Percentiles rank a stretch among this genome's conserved stretches.
Evolutionary conservation across 2,329 filamentous ascomycete species (phyloP).

Genomic region (Hypoxylon sp.): DNA sequence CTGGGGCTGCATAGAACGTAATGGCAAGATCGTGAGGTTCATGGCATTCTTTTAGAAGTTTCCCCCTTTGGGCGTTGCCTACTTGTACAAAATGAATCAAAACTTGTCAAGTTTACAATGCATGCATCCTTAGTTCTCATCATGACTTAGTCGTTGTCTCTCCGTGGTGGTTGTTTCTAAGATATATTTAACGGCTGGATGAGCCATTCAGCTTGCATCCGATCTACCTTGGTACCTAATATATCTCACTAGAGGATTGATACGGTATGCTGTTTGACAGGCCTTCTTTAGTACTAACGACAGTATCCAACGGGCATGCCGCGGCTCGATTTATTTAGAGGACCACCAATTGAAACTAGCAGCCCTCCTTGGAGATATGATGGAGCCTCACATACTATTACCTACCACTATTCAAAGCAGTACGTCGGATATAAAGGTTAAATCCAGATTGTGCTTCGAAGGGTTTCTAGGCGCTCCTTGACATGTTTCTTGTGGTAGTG

Average conservation of each 20-base stretch:
- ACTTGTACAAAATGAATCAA: conserved; percentile 51
- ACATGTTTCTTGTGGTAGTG: neutral
- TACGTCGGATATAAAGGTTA: neutral
- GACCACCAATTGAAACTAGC: neutral
- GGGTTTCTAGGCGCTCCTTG: neutral
- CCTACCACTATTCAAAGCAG: neutral
- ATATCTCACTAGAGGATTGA: neutral
- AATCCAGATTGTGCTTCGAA: neutral
- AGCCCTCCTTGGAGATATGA: neutral
- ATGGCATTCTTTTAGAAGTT: conserved; percentile 50
- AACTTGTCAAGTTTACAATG: conserved; percentile 46
- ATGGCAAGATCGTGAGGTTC: conserved; percentile 48
- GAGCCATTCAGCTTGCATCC: neutral
- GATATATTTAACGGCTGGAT: neutral
- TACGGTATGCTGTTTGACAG: neutral
- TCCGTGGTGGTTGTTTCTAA: conserved; percentile 13
- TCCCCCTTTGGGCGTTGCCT: conserved; percentile 46
- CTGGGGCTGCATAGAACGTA: conserved; percentile 45
- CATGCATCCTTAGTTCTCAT: neutral
- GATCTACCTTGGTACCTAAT: neutral
- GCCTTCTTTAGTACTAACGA: neutral
- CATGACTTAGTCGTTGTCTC: neutral
- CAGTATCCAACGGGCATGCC: neutral
- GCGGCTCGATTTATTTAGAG: neutral
- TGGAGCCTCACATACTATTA: neutral